These are phyloP conservation scores for Xylariomycetidae sp. DNA, from an alignment of 2,329 filamentous ascomycete genomes.

Conservation along the genomic window DNA sequence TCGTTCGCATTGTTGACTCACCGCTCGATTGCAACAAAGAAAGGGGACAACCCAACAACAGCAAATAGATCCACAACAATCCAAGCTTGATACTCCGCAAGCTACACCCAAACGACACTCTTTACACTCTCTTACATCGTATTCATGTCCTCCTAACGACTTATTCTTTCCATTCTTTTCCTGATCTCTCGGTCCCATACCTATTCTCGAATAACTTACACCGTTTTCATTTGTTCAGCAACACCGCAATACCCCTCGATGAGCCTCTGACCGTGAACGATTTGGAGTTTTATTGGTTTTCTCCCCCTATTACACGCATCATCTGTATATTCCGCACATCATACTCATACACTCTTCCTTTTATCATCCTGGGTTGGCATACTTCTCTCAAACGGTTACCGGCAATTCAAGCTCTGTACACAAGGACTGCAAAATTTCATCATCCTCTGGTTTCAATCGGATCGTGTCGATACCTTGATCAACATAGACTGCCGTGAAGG, in stretches of 20 bases:
- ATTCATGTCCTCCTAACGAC: constrained; percentile 41
- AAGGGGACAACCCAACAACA: constrained; percentile 14
- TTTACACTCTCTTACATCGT: constrained; percentile 25
- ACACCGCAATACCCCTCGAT: constrained; percentile 36
- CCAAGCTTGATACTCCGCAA: too few species aligned
- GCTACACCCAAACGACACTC: constrained; percentile 22
- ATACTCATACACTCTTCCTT: constrained; percentile 8
- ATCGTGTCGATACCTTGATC: constrained; percentile 18
- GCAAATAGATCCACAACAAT: constrained; percentile 9
- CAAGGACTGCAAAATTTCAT: constrained; percentile 22
- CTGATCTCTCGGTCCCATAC: too few species aligned
- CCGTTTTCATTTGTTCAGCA: constrained; percentile 32
- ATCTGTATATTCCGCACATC: constrained; percentile 27
- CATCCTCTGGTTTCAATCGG: constrained; percentile 16
- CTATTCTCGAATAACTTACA: constrained; percentile 27
- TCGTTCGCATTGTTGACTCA: constrained; percentile 22
- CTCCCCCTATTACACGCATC: too few species aligned
- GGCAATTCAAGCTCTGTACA: constrained; percentile 18
- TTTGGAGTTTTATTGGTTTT: constrained; percentile 33
- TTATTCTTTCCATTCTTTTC: too few species aligned
- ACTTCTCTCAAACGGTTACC: constrained; percentile 7
- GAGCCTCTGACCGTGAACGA: constrained; percentile 43
- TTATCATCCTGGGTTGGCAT: constrained; percentile 14
- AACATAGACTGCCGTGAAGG: constrained; percentile 24
- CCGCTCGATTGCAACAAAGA: constrained; percentile 15